Percentiles rank a stretch among this genome's conserved stretches.
Evolutionary conservation across 495 filamentous ascomycete species (phyloP).

Genomic region (Aspergillus asperescens): DNA sequence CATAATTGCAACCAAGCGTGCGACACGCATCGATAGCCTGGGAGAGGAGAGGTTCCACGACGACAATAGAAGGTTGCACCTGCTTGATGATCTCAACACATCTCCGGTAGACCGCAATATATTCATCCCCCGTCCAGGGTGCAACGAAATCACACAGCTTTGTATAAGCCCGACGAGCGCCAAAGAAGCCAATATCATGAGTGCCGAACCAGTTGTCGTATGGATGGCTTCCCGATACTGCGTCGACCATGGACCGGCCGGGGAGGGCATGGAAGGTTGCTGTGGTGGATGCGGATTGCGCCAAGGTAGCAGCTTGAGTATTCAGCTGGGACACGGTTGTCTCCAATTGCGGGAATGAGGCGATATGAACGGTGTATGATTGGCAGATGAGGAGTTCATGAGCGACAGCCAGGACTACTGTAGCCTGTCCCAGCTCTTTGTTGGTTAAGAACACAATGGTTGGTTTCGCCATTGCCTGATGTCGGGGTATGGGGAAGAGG

Average conservation of each 20-base stretch:
- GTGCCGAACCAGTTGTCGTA: slow-evolving; percentile 10
- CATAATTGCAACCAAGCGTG: slow-evolving; percentile 15
- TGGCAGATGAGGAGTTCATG: slow-evolving; percentile 36
- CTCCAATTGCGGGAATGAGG: slow-evolving; percentile 36
- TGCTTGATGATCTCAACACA: slow-evolving; percentile 27
- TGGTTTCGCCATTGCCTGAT: slow-evolving; percentile 9
- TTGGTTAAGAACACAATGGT: slow-evolving; percentile 43
- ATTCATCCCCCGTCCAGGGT: slow-evolving; percentile 36
- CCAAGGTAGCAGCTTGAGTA: background rate
- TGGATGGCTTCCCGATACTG: slow-evolving; percentile 5
- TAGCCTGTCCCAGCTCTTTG: slow-evolving; percentile 42
- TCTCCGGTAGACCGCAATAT: slow-evolving; percentile 32
- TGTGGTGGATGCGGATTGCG: background rate
- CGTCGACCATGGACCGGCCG: slow-evolving; percentile 26
- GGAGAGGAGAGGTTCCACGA: slow-evolving; percentile 36
- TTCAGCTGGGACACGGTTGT: slow-evolving; percentile 17
- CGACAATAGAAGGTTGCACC: slow-evolving; percentile 32
- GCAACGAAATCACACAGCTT: slow-evolving; percentile 13
- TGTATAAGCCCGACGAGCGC: slow-evolving; percentile 19
- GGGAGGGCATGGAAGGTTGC: slow-evolving; percentile 29
- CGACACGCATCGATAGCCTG: slow-evolving; percentile 41
- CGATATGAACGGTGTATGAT: slow-evolving; percentile 40
- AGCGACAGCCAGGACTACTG: slow-evolving; percentile 38
- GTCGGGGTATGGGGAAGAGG: background rate
- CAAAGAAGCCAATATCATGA: slow-evolving; percentile 18